These are phyloP conservation scores for Dioscorea alata DNA, from an alignment of 106 monocot genomes.

Conservation along the genomic window DNA sequence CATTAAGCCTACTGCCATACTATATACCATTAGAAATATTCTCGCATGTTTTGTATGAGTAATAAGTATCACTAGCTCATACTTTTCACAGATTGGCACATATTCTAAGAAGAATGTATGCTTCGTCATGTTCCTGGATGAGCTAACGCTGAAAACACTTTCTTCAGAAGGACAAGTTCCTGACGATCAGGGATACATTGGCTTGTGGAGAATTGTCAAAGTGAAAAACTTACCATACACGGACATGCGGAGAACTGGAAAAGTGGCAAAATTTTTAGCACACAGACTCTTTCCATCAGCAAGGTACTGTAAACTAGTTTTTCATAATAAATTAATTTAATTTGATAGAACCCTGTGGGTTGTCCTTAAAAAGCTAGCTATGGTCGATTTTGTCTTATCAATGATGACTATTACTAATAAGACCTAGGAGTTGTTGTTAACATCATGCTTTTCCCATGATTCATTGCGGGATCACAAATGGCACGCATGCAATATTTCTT, in stretches of 20 bases:
- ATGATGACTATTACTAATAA: neutral
- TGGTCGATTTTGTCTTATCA: neutral
- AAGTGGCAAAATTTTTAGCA: constrained; percentile 82
- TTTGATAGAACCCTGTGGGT: too few relatives aligned
- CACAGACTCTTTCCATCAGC: constrained; percentile 82
- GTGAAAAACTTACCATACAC: constrained; percentile 76
- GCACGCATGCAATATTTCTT: too few relatives aligned
- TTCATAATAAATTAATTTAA: too few relatives aligned
- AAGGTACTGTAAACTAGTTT: constrained; percentile 25
- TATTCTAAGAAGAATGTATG: constrained; percentile 83
- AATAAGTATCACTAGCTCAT: constrained; percentile 13
- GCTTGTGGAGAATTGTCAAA: constrained; percentile 73
- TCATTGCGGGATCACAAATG: too few relatives aligned
- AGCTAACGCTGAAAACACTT: constrained; percentile 57
- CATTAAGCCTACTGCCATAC: too few relatives aligned
- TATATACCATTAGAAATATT: too few relatives aligned
- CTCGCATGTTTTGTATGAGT: too few relatives aligned
- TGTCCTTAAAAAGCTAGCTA: too few relatives aligned
- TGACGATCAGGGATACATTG: constrained; percentile 72
- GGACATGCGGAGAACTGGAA: constrained; percentile 79
- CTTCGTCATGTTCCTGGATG: constrained; percentile 93
- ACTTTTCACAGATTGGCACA: constrained; percentile 59
- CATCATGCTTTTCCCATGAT: too few relatives aligned
- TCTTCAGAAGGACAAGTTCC: constrained; percentile 74
- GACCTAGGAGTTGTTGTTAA: too few relatives aligned